Percentiles rank a stretch among this genome's conserved stretches.
These are phyloP conservation scores for Calocera cornea DNA, from an alignment of 768 basidiomycete species.

Conservation along the genomic window DNA sequence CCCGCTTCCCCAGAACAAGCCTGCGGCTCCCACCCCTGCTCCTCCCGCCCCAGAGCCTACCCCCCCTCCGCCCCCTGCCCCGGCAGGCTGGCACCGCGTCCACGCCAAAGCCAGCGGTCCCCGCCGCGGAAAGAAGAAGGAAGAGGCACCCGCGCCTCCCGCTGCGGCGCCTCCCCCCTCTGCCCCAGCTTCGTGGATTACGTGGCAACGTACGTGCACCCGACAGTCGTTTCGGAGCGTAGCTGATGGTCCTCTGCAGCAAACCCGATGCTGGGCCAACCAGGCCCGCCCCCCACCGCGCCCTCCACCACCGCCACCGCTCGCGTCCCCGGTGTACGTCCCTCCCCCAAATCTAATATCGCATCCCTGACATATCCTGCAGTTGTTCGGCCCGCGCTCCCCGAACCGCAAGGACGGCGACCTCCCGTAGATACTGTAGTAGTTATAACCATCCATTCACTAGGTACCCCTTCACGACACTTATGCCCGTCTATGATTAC, in stretches of 20 bases:
- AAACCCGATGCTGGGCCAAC: slow-evolving; percentile 41
- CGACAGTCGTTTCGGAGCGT: background rate
- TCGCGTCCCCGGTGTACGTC: slow-evolving; percentile 34
- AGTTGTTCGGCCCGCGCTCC: slow-evolving; percentile 64
- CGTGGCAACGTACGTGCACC: slow-evolving; percentile 30
- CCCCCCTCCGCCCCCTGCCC: slow-evolving; percentile 30
- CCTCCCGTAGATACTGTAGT: background rate
- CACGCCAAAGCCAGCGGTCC: slow-evolving; percentile 51
- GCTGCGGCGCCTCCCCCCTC: slow-evolving; percentile 12
- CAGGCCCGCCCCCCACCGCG: slow-evolving; percentile 46
- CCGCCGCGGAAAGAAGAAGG: slow-evolving; percentile 39
- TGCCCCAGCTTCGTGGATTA: slow-evolving; percentile 27
- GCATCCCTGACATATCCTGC: background rate
- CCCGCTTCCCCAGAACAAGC: slow-evolving; percentile 4
- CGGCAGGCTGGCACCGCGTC: slow-evolving; percentile 32
- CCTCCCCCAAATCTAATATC: background rate
- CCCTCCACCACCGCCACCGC: slow-evolving; percentile 50
- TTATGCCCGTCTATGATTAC: background rate
- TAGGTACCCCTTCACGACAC: background rate
- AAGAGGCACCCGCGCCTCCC: slow-evolving; percentile 25
- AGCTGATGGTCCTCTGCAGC: slow-evolving; percentile 30
- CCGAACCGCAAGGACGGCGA: slow-evolving; percentile 21
- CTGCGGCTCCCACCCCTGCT: slow-evolving; percentile 8
- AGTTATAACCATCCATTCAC: background rate
- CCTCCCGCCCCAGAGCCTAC: slow-evolving; percentile 34